Conservation (phyloP, 108 stramenopile genomes). For the Thalassiosira profunda region DNA sequence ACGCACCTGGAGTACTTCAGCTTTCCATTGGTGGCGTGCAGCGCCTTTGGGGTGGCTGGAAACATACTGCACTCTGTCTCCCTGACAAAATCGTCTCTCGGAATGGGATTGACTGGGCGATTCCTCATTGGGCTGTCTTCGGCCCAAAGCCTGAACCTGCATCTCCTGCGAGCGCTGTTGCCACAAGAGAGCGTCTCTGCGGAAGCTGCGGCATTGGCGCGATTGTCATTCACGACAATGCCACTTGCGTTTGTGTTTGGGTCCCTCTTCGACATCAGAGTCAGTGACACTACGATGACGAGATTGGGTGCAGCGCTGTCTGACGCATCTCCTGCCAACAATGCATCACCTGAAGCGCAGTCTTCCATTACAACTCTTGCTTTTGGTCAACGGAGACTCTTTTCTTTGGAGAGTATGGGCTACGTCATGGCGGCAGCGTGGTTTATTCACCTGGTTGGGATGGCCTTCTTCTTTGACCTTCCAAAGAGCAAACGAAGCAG, state of each 20-base stretch:
- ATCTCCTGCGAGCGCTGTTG: constrained; percentile 13
- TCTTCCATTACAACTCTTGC: constrained; percentile 5
- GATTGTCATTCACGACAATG: constrained; percentile 16
- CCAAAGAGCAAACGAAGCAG: constrained; percentile 11
- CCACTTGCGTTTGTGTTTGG: constrained; percentile 28
- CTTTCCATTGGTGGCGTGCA: constrained; percentile 16
- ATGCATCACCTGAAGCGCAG: background rate
- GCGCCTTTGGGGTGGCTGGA: constrained; percentile 24
- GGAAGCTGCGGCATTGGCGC: constrained; percentile 26
- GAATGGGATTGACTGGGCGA: constrained; percentile 40
- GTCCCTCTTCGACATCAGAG: constrained; percentile 26
- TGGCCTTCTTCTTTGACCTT: constrained; percentile 34
- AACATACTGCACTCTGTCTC: constrained; percentile 39
- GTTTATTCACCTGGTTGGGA: constrained; percentile 33
- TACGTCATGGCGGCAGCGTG: constrained; percentile 36
- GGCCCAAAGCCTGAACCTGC: constrained; percentile 34
- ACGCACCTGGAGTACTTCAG: constrained; percentile 28
- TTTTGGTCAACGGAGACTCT: constrained; percentile 19
- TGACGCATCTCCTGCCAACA: background rate
- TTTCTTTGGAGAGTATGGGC: constrained; percentile 29
- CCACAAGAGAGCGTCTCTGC: constrained; percentile 20
- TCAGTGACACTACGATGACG: constrained; percentile 2
- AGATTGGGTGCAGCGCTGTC: background rate
- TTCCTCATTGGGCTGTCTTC: constrained; percentile 43
- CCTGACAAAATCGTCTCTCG: constrained; percentile 6